phyloP scores from a whole-genome alignment of 2,329 filamentous ascomycete genomes.

The Sporothrix phasma region DNA sequence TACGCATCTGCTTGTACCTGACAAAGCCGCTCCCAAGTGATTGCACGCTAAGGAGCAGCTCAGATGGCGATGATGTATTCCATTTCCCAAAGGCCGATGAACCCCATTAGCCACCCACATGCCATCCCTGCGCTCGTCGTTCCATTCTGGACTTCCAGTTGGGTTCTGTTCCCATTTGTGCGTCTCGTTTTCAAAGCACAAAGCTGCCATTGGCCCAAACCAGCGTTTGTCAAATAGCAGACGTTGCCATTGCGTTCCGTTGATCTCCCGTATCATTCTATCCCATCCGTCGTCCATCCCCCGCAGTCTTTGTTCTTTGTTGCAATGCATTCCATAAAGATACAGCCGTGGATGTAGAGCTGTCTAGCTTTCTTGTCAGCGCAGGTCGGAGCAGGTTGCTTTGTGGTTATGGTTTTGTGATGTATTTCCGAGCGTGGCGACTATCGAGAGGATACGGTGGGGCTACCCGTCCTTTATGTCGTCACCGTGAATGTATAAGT shows the following conservation, averaged over 20 bases:
- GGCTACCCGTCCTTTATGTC: neutral
- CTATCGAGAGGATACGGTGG: neutral
- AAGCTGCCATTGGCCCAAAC: neutral
- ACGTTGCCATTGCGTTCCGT: neutral
- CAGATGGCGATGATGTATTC: neutral
- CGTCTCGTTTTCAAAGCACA: neutral
- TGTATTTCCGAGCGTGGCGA: neutral
- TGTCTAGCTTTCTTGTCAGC: neutral
- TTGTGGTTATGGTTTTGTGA: neutral
- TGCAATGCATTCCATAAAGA: too few species aligned
- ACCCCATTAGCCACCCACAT: too few species aligned
- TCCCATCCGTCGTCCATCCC: neutral
- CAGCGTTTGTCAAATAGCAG: neutral
- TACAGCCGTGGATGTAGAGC: too few species aligned
- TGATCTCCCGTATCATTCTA: neutral
- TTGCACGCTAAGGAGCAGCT: neutral
- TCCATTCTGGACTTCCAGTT: neutral
- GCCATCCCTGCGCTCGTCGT: neutral
- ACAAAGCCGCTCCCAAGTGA: neutral
- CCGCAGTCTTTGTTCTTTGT: neutral
- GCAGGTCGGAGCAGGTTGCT: neutral
- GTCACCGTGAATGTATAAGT: constrained; percentile 1
- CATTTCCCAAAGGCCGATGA: neutral
- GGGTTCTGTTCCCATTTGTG: neutral
- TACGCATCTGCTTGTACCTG: neutral